Conservation (phyloP, 176 grass and related monocot species). For the Cenchrus fungigraminus region DNA sequence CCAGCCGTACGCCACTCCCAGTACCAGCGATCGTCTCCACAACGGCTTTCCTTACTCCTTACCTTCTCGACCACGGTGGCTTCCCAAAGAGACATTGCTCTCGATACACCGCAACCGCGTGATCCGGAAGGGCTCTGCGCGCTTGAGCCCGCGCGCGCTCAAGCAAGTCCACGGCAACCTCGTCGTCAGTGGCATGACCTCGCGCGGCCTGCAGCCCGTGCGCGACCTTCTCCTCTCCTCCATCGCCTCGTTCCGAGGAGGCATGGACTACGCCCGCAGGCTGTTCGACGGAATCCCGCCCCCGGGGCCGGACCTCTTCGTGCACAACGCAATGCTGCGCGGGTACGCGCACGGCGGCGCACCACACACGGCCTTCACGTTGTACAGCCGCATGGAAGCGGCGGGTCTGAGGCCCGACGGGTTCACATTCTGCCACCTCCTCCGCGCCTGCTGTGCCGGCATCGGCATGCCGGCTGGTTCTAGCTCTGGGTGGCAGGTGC, state of each 20-base stretch:
- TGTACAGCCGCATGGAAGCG: slow-evolving; percentile 28
- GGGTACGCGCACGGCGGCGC: slow-evolving; percentile 24
- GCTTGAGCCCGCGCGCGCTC: slow-evolving; percentile 36
- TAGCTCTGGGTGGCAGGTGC: slow-evolving; percentile 37
- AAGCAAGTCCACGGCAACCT: slow-evolving; percentile 50
- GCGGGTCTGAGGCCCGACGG: slow-evolving; percentile 10
- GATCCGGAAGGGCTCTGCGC: slow-evolving; percentile 41
- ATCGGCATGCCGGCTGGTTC: slow-evolving; percentile 13
- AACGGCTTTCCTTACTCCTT: background rate
- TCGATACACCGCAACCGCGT: background rate
- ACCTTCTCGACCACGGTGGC: background rate
- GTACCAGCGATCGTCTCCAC: background rate
- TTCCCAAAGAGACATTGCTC: background rate
- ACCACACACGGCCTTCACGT: background rate
- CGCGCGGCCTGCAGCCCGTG: slow-evolving; percentile 19
- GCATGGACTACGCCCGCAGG: slow-evolving; percentile 50
- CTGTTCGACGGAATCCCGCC: slow-evolving; percentile 50
- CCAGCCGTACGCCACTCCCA: background rate
- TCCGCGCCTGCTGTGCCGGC: slow-evolving; percentile 36
- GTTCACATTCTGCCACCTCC: slow-evolving; percentile 56
- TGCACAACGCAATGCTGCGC: slow-evolving; percentile 53
- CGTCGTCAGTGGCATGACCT: slow-evolving; percentile 35
- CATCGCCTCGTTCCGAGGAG: slow-evolving; percentile 20
- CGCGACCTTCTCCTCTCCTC: slow-evolving; percentile 38
- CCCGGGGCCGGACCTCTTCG: slow-evolving; percentile 56